Conservation (phyloP, 768 basidiomycete genomes). For the Tulasnella sp. region DNA sequence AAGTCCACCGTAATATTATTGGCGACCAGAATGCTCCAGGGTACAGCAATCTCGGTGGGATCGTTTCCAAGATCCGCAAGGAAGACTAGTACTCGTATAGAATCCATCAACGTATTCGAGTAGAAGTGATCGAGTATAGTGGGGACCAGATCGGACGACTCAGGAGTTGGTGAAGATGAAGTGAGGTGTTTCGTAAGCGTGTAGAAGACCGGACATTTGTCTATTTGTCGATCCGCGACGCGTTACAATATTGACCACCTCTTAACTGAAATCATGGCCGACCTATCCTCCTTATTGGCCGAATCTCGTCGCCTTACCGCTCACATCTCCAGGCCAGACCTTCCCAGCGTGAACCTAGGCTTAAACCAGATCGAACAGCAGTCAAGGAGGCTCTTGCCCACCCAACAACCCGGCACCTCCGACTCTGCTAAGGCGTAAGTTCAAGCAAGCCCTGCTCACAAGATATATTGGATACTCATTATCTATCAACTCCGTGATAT, state of each 20-base stretch:
- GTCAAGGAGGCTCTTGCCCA: conserved; percentile 70
- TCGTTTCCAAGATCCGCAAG: conserved; percentile 11
- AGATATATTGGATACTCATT: background rate
- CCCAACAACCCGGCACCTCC: conserved; percentile 40
- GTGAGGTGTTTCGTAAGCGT: too few species aligned
- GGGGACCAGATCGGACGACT: too few species aligned
- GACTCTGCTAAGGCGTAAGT: conserved; percentile 68
- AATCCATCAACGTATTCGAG: too few species aligned
- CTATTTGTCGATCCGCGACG: too few species aligned
- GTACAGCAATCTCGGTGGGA: conserved; percentile 9
- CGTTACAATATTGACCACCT: too few species aligned
- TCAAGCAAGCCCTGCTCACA: background rate
- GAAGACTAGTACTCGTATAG: conserved; percentile 1
- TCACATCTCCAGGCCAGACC: conserved; percentile 64
- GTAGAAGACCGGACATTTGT: too few species aligned
- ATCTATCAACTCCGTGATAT: conserved; percentile 7
- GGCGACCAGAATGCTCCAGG: background rate
- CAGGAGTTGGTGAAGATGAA: too few species aligned
- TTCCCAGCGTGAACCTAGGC: conserved; percentile 80
- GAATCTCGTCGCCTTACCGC: conserved; percentile 49
- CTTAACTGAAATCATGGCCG: conserved; percentile 13
- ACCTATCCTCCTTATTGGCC: conserved; percentile 21
- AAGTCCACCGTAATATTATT: background rate
- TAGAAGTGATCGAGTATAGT: too few species aligned
- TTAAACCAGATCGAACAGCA: conserved; percentile 93